These are phyloP conservation scores for Verbascum thapsus DNA, from an alignment of 257 asterid genomes.

Conservation along the genomic window DNA sequence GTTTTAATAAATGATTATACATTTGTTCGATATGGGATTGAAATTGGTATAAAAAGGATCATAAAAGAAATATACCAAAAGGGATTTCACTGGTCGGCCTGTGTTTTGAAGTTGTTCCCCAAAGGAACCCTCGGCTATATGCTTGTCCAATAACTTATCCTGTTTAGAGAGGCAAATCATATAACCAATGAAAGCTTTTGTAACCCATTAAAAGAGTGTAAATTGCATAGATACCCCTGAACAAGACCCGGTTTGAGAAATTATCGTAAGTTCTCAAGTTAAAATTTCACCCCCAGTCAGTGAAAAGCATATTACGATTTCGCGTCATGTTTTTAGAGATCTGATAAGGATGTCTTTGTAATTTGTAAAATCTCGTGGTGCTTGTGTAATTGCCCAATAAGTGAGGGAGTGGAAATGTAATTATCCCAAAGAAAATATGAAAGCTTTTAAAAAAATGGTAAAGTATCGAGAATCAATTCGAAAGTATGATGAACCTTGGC, in stretches of 20 bases:
- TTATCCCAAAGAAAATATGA: not conserved
- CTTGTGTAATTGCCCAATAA: no score
- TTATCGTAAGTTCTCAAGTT: no score
- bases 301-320: no score
- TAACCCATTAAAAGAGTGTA: not conserved
- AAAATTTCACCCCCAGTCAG: no score
- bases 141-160: constrained; percentile 87
- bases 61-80: constrained; percentile 50
- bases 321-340: no score
- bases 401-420: no score
- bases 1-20: constrained; percentile 22
- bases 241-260: no score
- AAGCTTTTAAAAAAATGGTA: not conserved
- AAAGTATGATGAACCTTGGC: constrained; percentile 59
- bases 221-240: no score
- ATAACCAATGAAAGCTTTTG: constrained; percentile 7
- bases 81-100: constrained; percentile 82
- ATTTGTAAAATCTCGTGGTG: no score
- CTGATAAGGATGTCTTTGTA: no score
- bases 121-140: constrained; percentile 61
- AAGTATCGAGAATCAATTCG: not conserved
- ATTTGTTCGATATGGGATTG: not conserved
- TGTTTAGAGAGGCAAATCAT: constrained; percentile 34
- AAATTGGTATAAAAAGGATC: constrained; percentile 11
- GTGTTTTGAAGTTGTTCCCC: constrained; percentile 62